phyloP scores from a whole-genome alignment of 139 green algal genomes.

The Edaphochlamys debaryana region DNA sequence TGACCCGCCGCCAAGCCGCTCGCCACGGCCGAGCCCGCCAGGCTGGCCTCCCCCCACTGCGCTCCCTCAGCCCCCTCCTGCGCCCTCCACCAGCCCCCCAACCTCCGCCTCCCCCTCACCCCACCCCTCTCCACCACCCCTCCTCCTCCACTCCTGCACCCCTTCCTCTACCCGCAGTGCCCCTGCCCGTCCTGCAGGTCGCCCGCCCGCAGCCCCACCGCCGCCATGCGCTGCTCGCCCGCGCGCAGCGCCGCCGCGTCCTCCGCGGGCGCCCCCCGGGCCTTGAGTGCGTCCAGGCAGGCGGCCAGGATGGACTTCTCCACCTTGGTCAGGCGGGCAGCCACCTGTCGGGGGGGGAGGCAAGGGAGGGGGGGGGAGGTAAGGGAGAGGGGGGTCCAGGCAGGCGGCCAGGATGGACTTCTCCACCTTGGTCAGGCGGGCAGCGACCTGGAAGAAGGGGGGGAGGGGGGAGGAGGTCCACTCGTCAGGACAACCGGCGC shows the following conservation, averaged over 20 bases:
- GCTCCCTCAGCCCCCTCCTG: no score
- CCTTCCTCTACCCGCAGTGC: conserved; percentile 7
- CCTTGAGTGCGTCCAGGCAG: conserved; percentile 11
- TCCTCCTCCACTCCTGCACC: no score
- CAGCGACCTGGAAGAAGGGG: conserved; percentile 72
- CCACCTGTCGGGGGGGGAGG: conserved; percentile 68
- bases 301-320: conserved; percentile 63
- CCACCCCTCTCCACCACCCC: no score
- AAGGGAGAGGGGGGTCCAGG: conserved; percentile 1
- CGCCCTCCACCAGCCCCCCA: no score
- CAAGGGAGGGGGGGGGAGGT: neutral
- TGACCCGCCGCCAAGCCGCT: no score
- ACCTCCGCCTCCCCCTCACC: no score
- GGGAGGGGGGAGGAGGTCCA: neutral
- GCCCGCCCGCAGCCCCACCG: neutral
- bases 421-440: conserved; percentile 71
- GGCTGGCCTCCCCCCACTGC: no score
- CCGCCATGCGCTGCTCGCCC: neutral
- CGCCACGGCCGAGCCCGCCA: no score
- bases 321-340: conserved; percentile 72
- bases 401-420: conserved; percentile 58
- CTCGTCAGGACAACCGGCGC: no score
- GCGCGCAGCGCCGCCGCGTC: neutral
- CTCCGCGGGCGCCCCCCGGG: neutral
- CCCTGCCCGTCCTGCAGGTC: conserved; percentile 16